Evolutionary conservation across 2,329 filamentous ascomycete genomes (phyloP), one percentile per base, ranked within the genome.

Genomic region (Drechslerella dactyloides): DNA sequence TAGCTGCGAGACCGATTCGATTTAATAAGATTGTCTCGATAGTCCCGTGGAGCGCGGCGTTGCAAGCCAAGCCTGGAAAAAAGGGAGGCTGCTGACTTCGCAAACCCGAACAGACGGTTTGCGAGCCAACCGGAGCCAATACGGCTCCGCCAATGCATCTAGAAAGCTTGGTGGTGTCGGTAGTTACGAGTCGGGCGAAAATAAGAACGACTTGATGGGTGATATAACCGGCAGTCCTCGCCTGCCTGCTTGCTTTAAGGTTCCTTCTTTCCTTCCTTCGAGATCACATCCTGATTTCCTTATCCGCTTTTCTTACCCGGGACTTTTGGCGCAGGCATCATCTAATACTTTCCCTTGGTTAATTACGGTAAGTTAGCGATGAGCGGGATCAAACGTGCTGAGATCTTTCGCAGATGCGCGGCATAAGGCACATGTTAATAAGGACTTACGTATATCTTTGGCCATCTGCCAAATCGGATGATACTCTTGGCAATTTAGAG

Each of bases 61-160:
- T 58, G 65, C 53, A 58, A 69, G 54, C 53, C 57, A 62, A 69
- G 58, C 52, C 57, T 61, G 62, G 46, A 52, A 53, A 69, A 69
- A 69, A 69, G 65, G 65, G 62, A 58, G 35, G 52, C 62, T 69
- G 65, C 65, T 69, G 61, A 69, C 65, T 62, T 62, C 53, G 58
- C 65, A 69, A 58, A 69, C 65, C 65, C 65, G 58, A 69, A 46
- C 11, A 62, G 52, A 53, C 33, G 58, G 65, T 58, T 50, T 69
- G 56, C 65, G 55, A 17, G 37, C 37, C 37, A 13, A 17, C 37
- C 37, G 13, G 37, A 42, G 37, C 37, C 37, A 42, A 42, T 42
- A 42, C n/a, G 27, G 27, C 8, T 33, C 27, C 8, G 27, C 27
- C 27, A 33, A 33, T 63, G 44, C 44, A 40, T 46, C 53, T 46